A percentile compares a stretch with the other conserved stretches of the same genome.
These are phyloP conservation scores for Nemania sp. DNA, from an alignment of 2,329 filamentous ascomycete genomes.

Conservation along the genomic window DNA sequence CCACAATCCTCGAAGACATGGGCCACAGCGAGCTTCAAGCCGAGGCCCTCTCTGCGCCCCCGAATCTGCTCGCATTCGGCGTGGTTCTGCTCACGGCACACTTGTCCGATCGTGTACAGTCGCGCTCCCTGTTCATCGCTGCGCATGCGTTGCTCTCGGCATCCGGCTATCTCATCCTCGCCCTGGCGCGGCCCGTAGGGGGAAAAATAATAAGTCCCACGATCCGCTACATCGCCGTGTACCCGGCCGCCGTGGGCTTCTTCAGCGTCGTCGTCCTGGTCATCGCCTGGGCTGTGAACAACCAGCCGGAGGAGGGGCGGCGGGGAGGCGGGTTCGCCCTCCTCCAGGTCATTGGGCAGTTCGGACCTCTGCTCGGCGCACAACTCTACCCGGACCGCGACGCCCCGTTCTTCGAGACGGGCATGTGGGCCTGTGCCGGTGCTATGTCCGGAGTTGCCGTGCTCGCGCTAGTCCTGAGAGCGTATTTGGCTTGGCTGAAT, in stretches of 20 bases:
- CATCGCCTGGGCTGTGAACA: slow-evolving; percentile 89
- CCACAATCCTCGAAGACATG: slow-evolving; percentile 78
- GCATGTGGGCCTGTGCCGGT: slow-evolving; percentile 65
- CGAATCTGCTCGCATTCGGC: slow-evolving; percentile 77
- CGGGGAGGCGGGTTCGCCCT: slow-evolving; percentile 80
- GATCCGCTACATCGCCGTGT: slow-evolving; percentile 74
- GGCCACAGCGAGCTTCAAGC: slow-evolving; percentile 69
- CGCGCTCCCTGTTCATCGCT: slow-evolving; percentile 69
- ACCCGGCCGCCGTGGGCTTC: slow-evolving; percentile 78
- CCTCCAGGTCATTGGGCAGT: slow-evolving; percentile 80
- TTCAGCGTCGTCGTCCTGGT: slow-evolving; percentile 83
- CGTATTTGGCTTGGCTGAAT: slow-evolving; percentile 59
- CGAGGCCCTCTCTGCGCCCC: slow-evolving; percentile 80
- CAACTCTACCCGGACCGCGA: slow-evolving; percentile 65
- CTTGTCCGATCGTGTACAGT: slow-evolving; percentile 68
- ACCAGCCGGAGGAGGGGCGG: slow-evolving; percentile 70
- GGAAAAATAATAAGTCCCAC: slow-evolving; percentile 44
- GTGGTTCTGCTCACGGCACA: slow-evolving; percentile 73
- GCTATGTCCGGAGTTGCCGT: slow-evolving; percentile 66
- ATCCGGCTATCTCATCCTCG: slow-evolving; percentile 63
- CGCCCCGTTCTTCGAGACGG: slow-evolving; percentile 63
- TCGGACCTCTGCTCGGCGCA: slow-evolving; percentile 73
- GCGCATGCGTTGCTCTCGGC: slow-evolving; percentile 70
- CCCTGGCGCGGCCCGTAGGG: slow-evolving; percentile 55
- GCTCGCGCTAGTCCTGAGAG: slow-evolving; percentile 58